Evolutionary conservation across 2,329 filamentous ascomycete genomes (phyloP).

Genomic region (Epichloe bromicola): DNA sequence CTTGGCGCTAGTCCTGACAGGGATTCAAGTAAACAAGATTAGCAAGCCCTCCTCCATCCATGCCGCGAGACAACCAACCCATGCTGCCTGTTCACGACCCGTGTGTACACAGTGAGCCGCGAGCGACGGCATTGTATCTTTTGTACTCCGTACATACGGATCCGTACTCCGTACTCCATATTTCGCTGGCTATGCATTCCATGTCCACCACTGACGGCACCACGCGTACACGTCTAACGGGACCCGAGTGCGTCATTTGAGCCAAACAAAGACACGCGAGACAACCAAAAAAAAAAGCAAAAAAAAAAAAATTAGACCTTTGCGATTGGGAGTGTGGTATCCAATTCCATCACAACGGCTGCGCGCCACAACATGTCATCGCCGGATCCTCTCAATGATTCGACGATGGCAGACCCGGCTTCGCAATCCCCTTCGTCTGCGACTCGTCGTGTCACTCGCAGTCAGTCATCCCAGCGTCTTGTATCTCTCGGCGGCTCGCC

Average conservation of each 20-base stretch:
- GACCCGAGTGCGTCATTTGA: background rate
- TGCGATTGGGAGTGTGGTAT: conserved; percentile 12
- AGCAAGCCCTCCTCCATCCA: background rate
- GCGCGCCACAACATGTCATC: conserved; percentile 30
- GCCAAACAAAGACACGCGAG: conserved; percentile 8
- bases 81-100: background rate
- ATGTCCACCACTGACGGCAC: background rate
- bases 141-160: conserved; percentile 1
- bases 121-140: conserved; percentile 4
- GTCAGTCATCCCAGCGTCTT: conserved; percentile 27
- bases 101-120: background rate
- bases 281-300: background rate
- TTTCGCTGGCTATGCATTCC: background rate
- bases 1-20: conserved; percentile 12
- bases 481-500: conserved; percentile 30
- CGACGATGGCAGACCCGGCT: conserved; percentile 18
- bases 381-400: conserved; percentile 36
- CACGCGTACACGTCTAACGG: background rate
- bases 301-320: background rate
- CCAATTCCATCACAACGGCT: conserved; percentile 9
- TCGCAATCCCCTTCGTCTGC: conserved; percentile 23
- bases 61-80: background rate
- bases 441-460: conserved; percentile 31
- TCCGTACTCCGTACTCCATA: background rate
- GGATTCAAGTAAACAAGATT: conserved; percentile 19